Base-by-base conservation (phyloP, 345 rosid species). In the Excoecaria cochinchinensis region DNA sequence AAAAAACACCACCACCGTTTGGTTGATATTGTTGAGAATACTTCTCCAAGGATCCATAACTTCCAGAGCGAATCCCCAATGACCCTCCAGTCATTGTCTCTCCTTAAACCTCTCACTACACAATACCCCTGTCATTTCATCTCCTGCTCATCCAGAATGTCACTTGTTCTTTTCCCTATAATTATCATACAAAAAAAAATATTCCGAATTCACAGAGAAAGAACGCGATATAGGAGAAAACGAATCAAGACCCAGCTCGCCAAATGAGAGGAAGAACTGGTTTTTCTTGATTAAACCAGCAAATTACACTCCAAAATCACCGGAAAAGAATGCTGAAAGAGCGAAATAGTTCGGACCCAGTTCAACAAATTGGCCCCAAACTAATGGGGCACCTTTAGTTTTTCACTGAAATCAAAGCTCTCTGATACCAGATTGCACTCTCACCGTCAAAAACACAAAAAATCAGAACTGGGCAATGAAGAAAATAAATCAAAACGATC, bases 1-100 rank as follows among this genome's bases (percentile, higher is more conserved):
- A 71, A 22, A 52, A 25, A 59, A 59, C 16, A 14, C 81, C 73
- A 42, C n/a, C 70, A 57, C 69, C 72, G 21, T 81, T 62, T 56
- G 77, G 84, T 53, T 76, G 83, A 3, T 48, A 70, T 36, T 55
- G 76, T 66, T 56, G 79, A 17, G 52, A 40, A 13, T 66, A 65
- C 78, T 74, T 79, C 66, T 79, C 82, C 78, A 79, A 70, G 69
- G 82, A 79, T 48, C 78, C 82, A 61, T 74, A 74, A 74, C 82
- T 79, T 9, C 77, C 52, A 14, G 78, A 69, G 2, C 78, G 78
- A 47, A 79, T 79, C 68, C 74, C 78, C 74, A 74, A 69, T 61
- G 76, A 71, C 70, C 82, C 82, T 62, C 78, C 82, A 44, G 42
- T 79, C 81, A 78, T 78, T 17, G 25, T 67, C 73, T 72, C 55